A percentile compares a stretch with the other conserved stretches of the same genome.
These are phyloP conservation scores for Globisporangium barbulae DNA, from an alignment of 352 stramenopile species.

Conservation along the genomic window DNA sequence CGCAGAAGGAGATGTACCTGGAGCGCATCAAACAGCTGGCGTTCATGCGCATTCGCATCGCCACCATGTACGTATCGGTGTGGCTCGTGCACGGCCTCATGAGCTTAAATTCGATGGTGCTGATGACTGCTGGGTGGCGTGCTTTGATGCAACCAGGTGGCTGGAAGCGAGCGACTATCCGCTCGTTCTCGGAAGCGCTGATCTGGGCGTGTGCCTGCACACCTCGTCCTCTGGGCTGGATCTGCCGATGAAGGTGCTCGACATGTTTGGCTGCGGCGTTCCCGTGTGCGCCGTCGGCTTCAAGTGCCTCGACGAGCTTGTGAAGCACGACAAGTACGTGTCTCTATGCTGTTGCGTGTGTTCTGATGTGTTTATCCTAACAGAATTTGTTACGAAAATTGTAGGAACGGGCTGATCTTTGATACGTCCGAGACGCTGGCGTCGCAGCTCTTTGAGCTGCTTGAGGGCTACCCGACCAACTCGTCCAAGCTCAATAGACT, in stretches of 20 bases:
- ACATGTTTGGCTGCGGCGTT: conserved; percentile 98
- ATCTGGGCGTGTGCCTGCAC: conserved; percentile 98
- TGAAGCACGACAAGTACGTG: conserved; percentile 92
- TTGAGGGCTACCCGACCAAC: conserved; percentile 51
- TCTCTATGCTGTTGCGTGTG: neutral
- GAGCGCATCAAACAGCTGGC: conserved; percentile 65
- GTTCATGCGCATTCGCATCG: conserved; percentile 79
- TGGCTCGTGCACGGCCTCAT: neutral
- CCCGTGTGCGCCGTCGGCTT: conserved; percentile 97
- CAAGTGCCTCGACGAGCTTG: conserved; percentile 95
- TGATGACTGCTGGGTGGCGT: neutral
- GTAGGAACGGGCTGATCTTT: conserved; percentile 77
- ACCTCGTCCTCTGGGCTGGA: conserved; percentile 98
- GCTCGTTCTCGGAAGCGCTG: conserved; percentile 90
- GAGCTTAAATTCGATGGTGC: neutral
- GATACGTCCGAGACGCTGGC: conserved; percentile 52
- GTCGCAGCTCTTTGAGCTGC: conserved; percentile 54
- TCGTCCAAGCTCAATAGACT: conserved; percentile 45
- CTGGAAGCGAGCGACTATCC: conserved; percentile 97
- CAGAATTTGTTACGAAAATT: neutral
- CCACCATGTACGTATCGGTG: conserved; percentile 62
- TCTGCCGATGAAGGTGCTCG: conserved; percentile 99
- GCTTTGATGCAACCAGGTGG: conserved; percentile 62
- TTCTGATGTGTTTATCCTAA: neutral
- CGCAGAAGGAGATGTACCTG: conserved; percentile 91